These are phyloP conservation scores for Apiosordaria backusii DNA, from an alignment of 495 filamentous ascomycete species.

Conservation along the genomic window DNA sequence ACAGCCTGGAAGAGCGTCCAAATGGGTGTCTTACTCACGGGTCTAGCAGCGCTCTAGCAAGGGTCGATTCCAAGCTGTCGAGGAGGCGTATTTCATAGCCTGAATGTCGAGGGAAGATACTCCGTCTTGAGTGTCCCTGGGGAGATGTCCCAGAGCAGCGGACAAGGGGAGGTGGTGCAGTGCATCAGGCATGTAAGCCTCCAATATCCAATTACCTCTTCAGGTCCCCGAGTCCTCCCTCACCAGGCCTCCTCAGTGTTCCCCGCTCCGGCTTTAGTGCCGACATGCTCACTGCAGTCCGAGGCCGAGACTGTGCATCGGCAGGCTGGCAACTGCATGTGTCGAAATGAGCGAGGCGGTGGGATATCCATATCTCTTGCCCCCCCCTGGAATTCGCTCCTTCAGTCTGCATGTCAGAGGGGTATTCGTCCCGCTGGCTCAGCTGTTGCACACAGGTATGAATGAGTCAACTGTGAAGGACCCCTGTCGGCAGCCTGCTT, in stretches of 20 bases:
- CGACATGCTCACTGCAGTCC: background rate
- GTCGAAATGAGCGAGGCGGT: background rate
- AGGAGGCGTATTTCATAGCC: background rate
- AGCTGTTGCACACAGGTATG: slow-evolving; percentile 9
- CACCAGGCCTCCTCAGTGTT: background rate
- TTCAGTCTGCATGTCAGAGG: slow-evolving; percentile 3
- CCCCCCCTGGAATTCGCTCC: background rate
- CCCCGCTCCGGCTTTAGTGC: background rate
- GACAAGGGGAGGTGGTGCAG: background rate
- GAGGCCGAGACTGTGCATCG: background rate
- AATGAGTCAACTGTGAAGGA: slow-evolving; percentile 24
- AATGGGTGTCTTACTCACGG: background rate
- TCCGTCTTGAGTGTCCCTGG: background rate
- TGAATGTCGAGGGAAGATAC: background rate
- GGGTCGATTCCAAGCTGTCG: background rate
- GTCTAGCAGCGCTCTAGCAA: background rate
- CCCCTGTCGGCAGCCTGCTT: slow-evolving; percentile 12
- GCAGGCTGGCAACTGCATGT: slow-evolving; percentile 3
- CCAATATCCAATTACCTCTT: background rate
- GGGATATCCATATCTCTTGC: background rate
- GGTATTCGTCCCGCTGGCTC: slow-evolving; percentile 20
- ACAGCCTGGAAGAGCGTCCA: background rate
- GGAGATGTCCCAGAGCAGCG: background rate
- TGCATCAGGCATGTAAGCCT: slow-evolving; percentile 1
- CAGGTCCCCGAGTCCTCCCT: background rate